phyloP scores from a whole-genome alignment of 345 rosid genomes.

The Carallia brachiata region DNA sequence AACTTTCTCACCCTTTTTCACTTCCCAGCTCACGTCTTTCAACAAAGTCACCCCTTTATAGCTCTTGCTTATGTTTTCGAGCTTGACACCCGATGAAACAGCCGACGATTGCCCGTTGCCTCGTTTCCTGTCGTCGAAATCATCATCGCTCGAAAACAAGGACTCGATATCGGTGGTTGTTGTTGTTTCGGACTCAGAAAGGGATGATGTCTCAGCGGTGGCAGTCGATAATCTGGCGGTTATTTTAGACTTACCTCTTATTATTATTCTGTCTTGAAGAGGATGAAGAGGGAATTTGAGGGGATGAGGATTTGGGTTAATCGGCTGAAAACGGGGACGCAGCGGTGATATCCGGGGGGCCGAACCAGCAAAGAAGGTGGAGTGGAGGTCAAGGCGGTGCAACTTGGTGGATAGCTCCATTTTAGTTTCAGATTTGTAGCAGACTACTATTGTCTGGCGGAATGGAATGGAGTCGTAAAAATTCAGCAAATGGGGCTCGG shows the following conservation, averaged over 20 bases:
- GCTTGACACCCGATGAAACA: slow-evolving; percentile 82
- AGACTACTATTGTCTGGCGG: slow-evolving; percentile 17
- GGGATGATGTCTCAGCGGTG: slow-evolving; percentile 50
- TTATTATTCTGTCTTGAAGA: slow-evolving; percentile 33
- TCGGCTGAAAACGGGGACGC: slow-evolving; percentile 35
- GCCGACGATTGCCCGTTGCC: slow-evolving; percentile 46
- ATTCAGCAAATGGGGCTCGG: not conserved
- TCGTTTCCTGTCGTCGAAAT: slow-evolving; percentile 36
- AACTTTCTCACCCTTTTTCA: slow-evolving; percentile 83
- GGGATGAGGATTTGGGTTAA: slow-evolving; percentile 4
- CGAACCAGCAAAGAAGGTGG: slow-evolving; percentile 43
- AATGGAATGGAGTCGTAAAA: not conserved
- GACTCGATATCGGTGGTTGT: slow-evolving; percentile 56
- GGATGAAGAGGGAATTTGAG: slow-evolving; percentile 14
- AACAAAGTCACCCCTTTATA: slow-evolving; percentile 83
- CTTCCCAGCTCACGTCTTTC: slow-evolving; percentile 86
- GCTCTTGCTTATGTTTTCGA: slow-evolving; percentile 74
- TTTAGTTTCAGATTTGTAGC: too few relatives aligned
- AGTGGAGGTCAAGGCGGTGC: slow-evolving; percentile 57
- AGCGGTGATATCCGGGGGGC: slow-evolving; percentile 13
- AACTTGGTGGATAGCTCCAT: slow-evolving; percentile 61
- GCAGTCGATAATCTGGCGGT: slow-evolving; percentile 46
- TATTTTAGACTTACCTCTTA: slow-evolving; percentile 28
- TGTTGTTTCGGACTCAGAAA: slow-evolving; percentile 28
- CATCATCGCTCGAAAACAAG: slow-evolving; percentile 47